Conservation (phyloP, 2,329 filamentous ascomycete species). For the Sphaerulina populicola region DNA sequence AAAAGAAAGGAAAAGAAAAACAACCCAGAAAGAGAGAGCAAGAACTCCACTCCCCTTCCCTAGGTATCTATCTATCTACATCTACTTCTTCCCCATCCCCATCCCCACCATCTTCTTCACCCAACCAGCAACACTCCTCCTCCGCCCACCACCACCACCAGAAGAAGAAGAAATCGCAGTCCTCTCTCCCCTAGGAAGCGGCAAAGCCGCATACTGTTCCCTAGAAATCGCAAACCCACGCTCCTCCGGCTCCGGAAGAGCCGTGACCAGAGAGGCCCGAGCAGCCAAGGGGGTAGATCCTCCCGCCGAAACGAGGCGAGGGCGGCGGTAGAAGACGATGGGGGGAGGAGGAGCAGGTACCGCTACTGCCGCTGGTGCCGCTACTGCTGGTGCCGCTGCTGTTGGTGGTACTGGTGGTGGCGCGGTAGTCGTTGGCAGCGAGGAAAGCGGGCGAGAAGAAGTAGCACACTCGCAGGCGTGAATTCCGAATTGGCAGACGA, state of each 20-base stretch:
- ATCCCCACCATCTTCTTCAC: neutral
- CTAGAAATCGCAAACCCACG: neutral
- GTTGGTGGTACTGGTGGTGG: no score
- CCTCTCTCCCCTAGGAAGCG: neutral
- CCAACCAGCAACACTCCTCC: neutral
- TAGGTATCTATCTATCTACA: no score
- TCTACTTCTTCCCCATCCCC: no score
- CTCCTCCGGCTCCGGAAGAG: neutral
- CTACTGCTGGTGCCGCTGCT: no score
- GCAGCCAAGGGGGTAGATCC: neutral
- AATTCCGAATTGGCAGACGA: conserved; percentile 1
- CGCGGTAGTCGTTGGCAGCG: neutral
- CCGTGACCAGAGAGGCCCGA: neutral
- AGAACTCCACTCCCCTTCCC: no score
- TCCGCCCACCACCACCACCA: neutral
- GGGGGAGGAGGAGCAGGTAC: no score
- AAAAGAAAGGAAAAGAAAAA: no score
- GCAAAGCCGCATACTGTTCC: conserved; percentile 2
- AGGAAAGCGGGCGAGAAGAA: neutral
- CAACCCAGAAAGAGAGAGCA: no score
- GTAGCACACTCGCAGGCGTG: neutral
- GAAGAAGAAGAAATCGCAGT: neutral
- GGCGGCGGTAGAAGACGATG: neutral
- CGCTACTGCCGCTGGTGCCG: no score
- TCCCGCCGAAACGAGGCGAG: conserved; percentile 3